phyloP scores from a whole-genome alignment of 2,329 filamentous ascomycete species.

The Colletotrichum aenigma region DNA sequence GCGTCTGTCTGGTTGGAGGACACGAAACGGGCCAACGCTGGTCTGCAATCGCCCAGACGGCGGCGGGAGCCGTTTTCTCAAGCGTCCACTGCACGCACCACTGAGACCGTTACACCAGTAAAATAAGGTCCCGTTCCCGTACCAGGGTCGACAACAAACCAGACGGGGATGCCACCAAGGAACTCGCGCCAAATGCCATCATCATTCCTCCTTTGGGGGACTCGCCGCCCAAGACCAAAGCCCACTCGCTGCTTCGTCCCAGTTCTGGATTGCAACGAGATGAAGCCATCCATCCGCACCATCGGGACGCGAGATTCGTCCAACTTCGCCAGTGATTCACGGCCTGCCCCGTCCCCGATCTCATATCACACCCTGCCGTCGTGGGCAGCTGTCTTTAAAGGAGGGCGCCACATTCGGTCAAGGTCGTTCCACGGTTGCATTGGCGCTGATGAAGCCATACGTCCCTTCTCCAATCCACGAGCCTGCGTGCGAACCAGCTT shows the following conservation, averaged over 20 bases:
- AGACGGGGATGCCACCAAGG: slow-evolving; percentile 9
- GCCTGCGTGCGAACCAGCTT: background rate
- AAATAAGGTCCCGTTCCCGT: slow-evolving; percentile 6
- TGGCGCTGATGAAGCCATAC: background rate
- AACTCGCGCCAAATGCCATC: background rate
- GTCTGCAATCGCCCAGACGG: background rate
- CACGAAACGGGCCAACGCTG: background rate
- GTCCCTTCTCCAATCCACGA: background rate
- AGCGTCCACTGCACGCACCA: background rate
- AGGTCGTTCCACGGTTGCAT: background rate
- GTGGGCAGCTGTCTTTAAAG: background rate
- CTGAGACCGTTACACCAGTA: slow-evolving; percentile 6
- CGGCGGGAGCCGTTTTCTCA: background rate
- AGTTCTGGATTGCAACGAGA: background rate
- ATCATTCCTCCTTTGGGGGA: background rate
- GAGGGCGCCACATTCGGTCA: background rate
- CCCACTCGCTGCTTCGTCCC: background rate
- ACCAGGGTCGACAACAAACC: background rate
- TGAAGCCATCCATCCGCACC: background rate
- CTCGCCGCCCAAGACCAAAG: background rate
- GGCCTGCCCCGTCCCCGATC: background rate
- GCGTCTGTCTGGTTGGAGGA: background rate
- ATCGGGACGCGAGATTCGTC: background rate
- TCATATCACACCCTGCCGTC: background rate
- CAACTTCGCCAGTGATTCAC: background rate